Base-by-base conservation (phyloP, 176 grass and related monocot genomes). In the Microstegium vimineum region DNA sequence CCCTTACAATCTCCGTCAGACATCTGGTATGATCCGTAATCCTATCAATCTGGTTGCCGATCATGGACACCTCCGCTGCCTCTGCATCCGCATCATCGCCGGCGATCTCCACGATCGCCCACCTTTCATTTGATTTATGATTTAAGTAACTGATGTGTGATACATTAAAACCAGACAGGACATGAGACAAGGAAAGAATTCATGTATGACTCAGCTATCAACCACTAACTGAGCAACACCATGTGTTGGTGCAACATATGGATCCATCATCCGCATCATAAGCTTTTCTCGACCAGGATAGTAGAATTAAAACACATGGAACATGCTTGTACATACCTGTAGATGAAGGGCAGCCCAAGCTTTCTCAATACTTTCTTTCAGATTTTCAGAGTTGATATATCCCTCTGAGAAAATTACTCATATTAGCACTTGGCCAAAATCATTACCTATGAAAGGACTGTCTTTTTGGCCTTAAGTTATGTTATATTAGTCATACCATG, bases 351-450 rank as follows among this genome's bases (percentile, higher is more conserved):
- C 71, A 75, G 90, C 82, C 84, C 90, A 91, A 88, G 90, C 81
- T 78, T 91, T 98, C 64, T 93, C 89, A 30, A 98, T 90, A 82
- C 69, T 87, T 86, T 88, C 89, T 75, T 87, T 81, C 43, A 98
- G 90, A 90, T 82, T 84, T 86, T 93, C 93, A 42, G 80, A 75
- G 74, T 49, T 69, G 62, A 95, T 91, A 80, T 91, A 83, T 71
- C 91, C 96, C 59, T 91, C 96, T 98, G 69, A 30, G 22, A 86
- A 85, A 83, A 62, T 49, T 38, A 75, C 17, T 73, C 74, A 63
- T 51, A 13, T 78, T 59, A 85, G 26, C 1, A 93, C 74, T 80
- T 36, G 36, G 12, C 2, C 75, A 81, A 42, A 81, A 56, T 8
- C 10, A 25, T 43, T 23, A 36, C 26, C 69, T 35, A 86, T 27